Conservation (phyloP, 306 rosid species). For the Vicia villosa region DNA sequence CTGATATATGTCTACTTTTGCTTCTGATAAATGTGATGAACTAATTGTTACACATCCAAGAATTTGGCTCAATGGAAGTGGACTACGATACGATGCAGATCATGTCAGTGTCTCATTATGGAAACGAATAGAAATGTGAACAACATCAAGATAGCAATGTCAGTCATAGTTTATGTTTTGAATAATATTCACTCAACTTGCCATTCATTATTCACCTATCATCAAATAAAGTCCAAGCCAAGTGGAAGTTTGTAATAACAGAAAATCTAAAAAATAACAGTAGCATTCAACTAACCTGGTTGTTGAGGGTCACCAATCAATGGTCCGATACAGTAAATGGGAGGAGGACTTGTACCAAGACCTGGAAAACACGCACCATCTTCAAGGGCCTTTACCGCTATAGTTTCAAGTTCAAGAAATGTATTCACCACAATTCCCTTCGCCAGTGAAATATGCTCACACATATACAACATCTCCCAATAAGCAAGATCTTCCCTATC, state of each 20-base stretch:
- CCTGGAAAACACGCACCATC: conserved; percentile 23
- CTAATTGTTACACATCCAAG: too few species aligned
- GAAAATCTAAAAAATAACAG: neutral
- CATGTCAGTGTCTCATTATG: too few species aligned
- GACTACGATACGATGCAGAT: too few species aligned
- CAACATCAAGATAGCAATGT: too few species aligned
- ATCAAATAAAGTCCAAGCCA: too few species aligned
- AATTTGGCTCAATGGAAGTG: too few species aligned
- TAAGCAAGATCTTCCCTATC: conserved; percentile 33
- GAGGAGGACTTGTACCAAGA: neutral
- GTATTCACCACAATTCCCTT: conserved; percentile 36
- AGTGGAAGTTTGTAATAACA: neutral
- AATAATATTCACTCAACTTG: neutral
- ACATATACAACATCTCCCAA: conserved; percentile 17
- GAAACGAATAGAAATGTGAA: too few species aligned
- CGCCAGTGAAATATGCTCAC: neutral
- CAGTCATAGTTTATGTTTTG: too few species aligned
- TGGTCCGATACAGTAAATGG: conserved; percentile 34
- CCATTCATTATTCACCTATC: too few species aligned
- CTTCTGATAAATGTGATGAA: too few species aligned
- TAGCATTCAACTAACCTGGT: neutral
- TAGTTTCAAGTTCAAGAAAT: conserved; percentile 9
- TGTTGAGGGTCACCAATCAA: conserved; percentile 26
- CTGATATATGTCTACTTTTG: too few species aligned
- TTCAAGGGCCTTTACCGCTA: conserved; percentile 18